phyloP scores from a whole-genome alignment of 768 basidiomycete species.

The Symmetrospora coprosmae region DNA sequence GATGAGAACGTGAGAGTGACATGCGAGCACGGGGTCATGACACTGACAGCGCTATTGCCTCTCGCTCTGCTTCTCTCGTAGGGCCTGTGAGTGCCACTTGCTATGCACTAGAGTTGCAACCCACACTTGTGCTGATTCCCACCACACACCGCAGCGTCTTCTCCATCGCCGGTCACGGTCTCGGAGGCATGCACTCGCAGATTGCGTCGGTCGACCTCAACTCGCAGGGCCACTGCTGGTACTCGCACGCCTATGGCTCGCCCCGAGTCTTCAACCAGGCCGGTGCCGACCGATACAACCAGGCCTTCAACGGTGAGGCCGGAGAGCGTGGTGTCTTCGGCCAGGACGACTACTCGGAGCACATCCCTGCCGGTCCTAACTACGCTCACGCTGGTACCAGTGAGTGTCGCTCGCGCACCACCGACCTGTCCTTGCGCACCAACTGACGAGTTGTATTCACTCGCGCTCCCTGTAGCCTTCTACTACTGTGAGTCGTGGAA shows the following conservation, averaged over 20 bases:
- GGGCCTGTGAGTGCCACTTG: too few relatives aligned
- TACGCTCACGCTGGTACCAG: constrained; percentile 22
- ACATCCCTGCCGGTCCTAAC: constrained; percentile 18
- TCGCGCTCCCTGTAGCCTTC: not conserved
- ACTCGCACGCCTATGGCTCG: constrained; percentile 26
- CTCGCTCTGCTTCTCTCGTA: too few relatives aligned
- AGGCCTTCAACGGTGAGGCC: constrained; percentile 28
- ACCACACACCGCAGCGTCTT: too few relatives aligned
- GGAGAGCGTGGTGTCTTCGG: constrained; percentile 19
- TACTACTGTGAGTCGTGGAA: not conserved
- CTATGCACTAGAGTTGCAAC: too few relatives aligned
- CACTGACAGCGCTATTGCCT: too few relatives aligned
- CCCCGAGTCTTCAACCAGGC: constrained; percentile 29
- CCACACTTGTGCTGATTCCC: too few relatives aligned
- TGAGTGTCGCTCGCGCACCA: too few relatives aligned
- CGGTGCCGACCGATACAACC: constrained; percentile 27
- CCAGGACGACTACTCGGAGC: constrained; percentile 15
- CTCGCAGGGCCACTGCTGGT: constrained; percentile 21
- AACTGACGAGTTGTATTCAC: not conserved
- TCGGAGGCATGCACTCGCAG: constrained; percentile 29
- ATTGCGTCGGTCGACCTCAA: constrained; percentile 31
- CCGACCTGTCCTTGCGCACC: not conserved
- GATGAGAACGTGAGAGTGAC: not conserved
- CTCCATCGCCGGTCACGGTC: constrained; percentile 28
- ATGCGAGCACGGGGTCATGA: too few relatives aligned